Evolutionary conservation across 2,329 filamentous ascomycete species (phyloP).

Genomic region (Cladobotryum protrusum): DNA sequence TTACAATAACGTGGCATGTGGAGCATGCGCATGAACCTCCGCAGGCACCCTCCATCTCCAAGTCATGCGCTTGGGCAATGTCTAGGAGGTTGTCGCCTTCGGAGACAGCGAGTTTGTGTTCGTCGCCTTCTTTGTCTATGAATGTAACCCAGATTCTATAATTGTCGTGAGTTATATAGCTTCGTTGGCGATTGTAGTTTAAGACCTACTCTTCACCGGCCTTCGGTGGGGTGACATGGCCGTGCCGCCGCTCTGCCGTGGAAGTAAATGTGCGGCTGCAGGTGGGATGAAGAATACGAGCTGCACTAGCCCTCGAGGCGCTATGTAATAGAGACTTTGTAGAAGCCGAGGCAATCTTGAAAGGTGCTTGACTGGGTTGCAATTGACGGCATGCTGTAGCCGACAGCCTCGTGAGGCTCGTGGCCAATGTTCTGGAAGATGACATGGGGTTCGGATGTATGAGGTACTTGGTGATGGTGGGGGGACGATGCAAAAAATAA

Average conservation of each 20-base stretch:
- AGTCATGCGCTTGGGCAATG: conserved; percentile 86
- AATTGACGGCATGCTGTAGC: conserved; percentile 23
- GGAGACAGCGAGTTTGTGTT: conserved; percentile 70
- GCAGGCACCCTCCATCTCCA: conserved; percentile 98
- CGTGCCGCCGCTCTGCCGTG: conserved; percentile 57
- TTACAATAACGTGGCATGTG: conserved; percentile 85
- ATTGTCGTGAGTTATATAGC: conserved; percentile 6
- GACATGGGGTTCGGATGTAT: conserved; percentile 19
- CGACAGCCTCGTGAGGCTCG: conserved; percentile 28
- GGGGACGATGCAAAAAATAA: background rate
- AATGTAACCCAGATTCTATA: conserved; percentile 80
- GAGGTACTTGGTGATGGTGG: background rate
- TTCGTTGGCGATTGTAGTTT: background rate
- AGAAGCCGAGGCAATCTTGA: conserved; percentile 5
- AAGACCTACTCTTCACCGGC: conserved; percentile 78
- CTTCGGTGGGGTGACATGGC: conserved; percentile 76
- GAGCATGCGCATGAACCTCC: conserved; percentile 91
- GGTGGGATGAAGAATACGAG: conserved; percentile 12
- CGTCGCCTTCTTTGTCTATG: conserved; percentile 79
- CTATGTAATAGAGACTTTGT: conserved; percentile 17
- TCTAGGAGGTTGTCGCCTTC: conserved; percentile 91
- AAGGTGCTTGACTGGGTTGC: conserved; percentile 19
- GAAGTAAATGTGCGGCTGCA: conserved; percentile 56
- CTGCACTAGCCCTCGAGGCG: conserved; percentile 8
- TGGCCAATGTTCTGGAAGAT: conserved; percentile 26